Evolutionary conservation across 805 yeast genomes (phyloP), one percentile per base, ranked within the genome.

Genomic region (Komagataella kurtzmanii): DNA sequence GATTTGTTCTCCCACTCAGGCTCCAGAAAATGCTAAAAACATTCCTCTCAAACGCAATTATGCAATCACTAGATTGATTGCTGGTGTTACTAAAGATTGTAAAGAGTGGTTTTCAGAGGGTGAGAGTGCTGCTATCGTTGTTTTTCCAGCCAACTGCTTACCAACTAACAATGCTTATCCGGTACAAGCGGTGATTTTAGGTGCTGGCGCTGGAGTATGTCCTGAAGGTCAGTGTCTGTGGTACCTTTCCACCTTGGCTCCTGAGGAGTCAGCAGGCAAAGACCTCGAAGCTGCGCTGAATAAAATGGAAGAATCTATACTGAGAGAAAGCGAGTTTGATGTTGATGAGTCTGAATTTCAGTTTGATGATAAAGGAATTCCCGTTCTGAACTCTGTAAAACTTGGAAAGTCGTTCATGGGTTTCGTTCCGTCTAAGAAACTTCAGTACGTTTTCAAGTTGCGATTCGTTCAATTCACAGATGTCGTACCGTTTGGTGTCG

Each of bases 21-120:
- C 77, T 1, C 75, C 80, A 40, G 57, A 57, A 60, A 65, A 67
- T 58, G 58, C 72, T 14, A 57, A 71, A 60, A 61, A 70, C 66
- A 59, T 73, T 56, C 70, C 79, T 52, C 59, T 66, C 56, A 69
- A 74, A 66, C 46, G n/a, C 23, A 44, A 44, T 10, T 77, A 71
- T 59, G 81, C 81, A 58, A 73, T 86, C 40, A 83, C 89, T 50
- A 77, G 97, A 57, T 67, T 91, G 64, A 80, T 86, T 5, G 85
- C 91, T 8, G 79, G 88, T 46, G 97, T 90, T 19, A 83, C 84
- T 56, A 86, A 86, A 61, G 85, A 85, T 56, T 91, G 98, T 70
- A 77, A 75, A 50, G 95, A 89, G 69, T 91, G 98, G 98, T 85
- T 90, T 70, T 76, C 81, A 12, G 89, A 85, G 49, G 81, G 80